Evolutionary conservation across 2,329 filamentous ascomycete genomes (phyloP).

Genomic region (Colletotrichum endophyticum): DNA sequence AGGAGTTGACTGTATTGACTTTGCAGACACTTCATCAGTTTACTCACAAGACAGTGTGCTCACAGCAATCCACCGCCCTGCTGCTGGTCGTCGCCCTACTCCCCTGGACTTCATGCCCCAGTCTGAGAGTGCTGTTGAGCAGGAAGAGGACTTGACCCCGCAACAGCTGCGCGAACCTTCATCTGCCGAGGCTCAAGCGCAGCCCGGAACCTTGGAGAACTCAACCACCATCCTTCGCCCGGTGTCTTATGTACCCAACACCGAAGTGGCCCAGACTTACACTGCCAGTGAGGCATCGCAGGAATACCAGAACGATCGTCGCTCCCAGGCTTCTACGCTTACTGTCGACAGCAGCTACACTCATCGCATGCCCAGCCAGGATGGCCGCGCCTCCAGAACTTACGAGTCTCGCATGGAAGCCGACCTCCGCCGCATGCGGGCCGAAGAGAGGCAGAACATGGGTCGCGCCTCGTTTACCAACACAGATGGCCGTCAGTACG

Average conservation of each 20-base stretch:
- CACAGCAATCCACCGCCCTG: slow-evolving; percentile 17
- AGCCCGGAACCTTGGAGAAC: background rate
- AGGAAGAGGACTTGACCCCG: background rate
- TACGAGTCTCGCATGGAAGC: background rate
- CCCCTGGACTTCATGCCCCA: slow-evolving; percentile 2
- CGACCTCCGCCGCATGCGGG: background rate
- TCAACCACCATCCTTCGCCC: background rate
- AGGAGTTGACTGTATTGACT: background rate
- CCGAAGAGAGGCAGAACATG: background rate
- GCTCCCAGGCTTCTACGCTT: background rate
- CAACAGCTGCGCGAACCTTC: background rate
- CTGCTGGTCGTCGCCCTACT: background rate
- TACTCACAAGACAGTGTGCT: slow-evolving; percentile 25
- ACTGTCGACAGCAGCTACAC: background rate
- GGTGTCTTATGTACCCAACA: background rate
- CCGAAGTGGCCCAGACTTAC: background rate
- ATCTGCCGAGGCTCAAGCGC: background rate
- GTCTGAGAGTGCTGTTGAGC: background rate
- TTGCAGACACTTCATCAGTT: slow-evolving; percentile 23
- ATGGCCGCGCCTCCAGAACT: background rate
- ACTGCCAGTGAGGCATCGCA: background rate
- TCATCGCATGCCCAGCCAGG: background rate
- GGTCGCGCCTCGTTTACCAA: background rate
- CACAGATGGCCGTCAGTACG: background rate
- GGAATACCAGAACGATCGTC: background rate